phyloP scores from a whole-genome alignment of 371 early-diverging fungal species.

The Rozella allomycis region DNA sequence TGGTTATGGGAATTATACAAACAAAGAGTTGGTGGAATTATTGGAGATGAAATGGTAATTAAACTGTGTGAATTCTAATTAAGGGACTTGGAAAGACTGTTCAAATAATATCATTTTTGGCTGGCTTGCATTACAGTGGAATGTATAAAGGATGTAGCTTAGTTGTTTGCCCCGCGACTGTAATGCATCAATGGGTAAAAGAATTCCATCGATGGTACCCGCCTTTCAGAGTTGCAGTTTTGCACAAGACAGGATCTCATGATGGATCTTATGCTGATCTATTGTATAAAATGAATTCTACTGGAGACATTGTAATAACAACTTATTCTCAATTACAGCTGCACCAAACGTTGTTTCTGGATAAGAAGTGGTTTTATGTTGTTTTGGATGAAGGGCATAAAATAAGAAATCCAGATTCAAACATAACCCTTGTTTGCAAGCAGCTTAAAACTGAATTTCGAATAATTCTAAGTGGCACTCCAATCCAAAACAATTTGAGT shows the following conservation, averaged over 20 bases:
- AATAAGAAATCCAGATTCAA: conserved; percentile 84
- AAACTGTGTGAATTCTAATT: conserved; percentile 2
- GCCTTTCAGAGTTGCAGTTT: conserved; percentile 60
- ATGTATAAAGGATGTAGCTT: conserved; percentile 33
- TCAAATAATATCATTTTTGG: conserved; percentile 65
- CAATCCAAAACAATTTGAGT: conserved; percentile 89
- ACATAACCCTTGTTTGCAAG: conserved; percentile 66
- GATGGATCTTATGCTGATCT: conserved; percentile 4
- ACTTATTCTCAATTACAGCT: conserved; percentile 61
- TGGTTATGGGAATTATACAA: conserved; percentile 85
- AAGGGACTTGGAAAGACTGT: conserved; percentile 92
- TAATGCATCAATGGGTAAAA: conserved; percentile 86
- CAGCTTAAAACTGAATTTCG: conserved; percentile 56
- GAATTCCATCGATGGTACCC: conserved; percentile 92
- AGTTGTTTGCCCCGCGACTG: conserved; percentile 85
- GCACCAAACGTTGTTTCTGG: conserved; percentile 38
- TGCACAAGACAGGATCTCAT: conserved; percentile 55
- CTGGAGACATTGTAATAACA: conserved; percentile 60
- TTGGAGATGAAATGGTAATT: conserved; percentile 88
- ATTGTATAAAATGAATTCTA: neutral
- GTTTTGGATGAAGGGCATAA: conserved; percentile 96
- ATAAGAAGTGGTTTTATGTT: conserved; percentile 64
- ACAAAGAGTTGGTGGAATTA: conserved; percentile 74
- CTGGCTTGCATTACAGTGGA: conserved; percentile 37
- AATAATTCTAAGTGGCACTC: conserved; percentile 86